phyloP scores from a whole-genome alignment of 345 rosid species.

The Boechera retrofracta region DNA sequence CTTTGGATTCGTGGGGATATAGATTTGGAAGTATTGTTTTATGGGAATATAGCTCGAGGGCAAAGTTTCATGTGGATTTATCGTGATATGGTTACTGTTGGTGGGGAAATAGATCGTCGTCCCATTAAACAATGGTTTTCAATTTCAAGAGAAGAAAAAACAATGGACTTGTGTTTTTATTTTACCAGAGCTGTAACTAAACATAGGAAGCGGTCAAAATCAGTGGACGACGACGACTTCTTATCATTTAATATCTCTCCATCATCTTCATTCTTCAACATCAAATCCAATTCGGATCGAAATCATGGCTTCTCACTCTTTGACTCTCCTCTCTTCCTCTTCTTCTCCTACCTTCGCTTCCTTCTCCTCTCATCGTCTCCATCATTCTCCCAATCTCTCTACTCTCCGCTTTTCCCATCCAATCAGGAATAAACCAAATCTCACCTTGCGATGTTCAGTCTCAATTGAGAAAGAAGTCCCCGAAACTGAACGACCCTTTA shows the following conservation, averaged over 20 bases:
- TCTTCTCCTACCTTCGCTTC: constrained; percentile 33
- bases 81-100: too few species aligned
- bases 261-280: constrained; percentile 21
- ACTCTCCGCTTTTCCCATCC: constrained; percentile 27
- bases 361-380: constrained; percentile 35
- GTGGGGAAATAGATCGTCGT: too few species aligned
- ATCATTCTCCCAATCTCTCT: constrained; percentile 19
- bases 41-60: too few species aligned
- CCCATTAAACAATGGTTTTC: not conserved
- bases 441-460: constrained; percentile 51
- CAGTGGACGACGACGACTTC: constrained; percentile 42
- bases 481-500: constrained; percentile 68
- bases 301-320: constrained; percentile 43
- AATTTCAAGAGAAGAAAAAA: not conserved
- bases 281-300: constrained; percentile 29
- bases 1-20: too few species aligned
- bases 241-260: constrained; percentile 31
- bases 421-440: constrained; percentile 24
- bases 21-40: too few species aligned
- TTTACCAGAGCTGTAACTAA: not conserved
- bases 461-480: constrained; percentile 71
- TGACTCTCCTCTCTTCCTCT: constrained; percentile 36
- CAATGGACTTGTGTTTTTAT: not conserved
- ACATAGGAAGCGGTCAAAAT: constrained; percentile 19
- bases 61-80: too few species aligned